Percentiles rank a stretch among this genome's conserved stretches.
phyloP scores from a whole-genome alignment of 768 basidiomycete genomes.

The Pleurotus giganteus region DNA sequence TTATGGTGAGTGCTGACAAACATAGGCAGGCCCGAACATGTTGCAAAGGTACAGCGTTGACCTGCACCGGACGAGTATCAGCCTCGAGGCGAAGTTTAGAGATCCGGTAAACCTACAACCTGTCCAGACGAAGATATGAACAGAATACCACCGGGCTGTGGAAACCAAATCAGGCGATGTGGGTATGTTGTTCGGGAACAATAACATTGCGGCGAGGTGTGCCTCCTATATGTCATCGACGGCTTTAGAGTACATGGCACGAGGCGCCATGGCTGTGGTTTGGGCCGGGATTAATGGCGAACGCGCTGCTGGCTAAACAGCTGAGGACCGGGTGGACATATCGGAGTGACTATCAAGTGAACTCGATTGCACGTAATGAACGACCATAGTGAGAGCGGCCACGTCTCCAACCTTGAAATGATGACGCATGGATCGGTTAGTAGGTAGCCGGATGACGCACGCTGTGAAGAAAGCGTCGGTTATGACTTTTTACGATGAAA shows the following conservation, averaged over 20 bases:
- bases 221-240: constrained; percentile 1
- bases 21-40: background rate
- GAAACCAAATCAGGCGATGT: background rate
- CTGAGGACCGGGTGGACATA: background rate
- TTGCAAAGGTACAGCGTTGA: background rate
- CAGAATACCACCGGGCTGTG: background rate
- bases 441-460: too few relatives aligned
- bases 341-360: background rate
- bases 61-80: background rate
- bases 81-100: constrained; percentile 9
- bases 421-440: background rate
- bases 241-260: background rate
- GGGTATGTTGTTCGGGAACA: constrained; percentile 1
- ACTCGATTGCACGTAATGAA: background rate
- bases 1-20: too few relatives aligned
- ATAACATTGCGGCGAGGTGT: background rate
- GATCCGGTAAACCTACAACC: background rate
- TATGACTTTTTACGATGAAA: background rate
- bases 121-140: background rate
- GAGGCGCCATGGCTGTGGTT: background rate
- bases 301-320: background rate
- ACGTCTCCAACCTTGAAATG: background rate
- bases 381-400: background rate
- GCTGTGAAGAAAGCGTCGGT: too few relatives aligned
- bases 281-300: background rate